These are phyloP conservation scores for Pichia nanzhaoensis DNA, from an alignment of 805 yeast species.

Conservation along the genomic window DNA sequence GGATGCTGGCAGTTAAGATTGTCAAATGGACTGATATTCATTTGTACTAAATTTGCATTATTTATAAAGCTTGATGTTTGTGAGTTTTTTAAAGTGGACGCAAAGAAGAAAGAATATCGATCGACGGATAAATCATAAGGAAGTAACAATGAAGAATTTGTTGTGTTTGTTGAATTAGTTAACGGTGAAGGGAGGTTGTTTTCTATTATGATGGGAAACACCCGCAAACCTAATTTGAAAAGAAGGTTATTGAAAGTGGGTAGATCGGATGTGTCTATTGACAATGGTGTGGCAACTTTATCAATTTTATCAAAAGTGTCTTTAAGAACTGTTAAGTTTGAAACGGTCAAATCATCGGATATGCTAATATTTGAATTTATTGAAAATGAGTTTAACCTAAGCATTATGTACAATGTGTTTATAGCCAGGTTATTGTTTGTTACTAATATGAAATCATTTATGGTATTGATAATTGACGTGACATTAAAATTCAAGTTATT, in stretches of 20 bases:
- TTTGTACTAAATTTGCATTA: background rate
- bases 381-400: slow-evolving; percentile 29
- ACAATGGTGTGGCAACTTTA: slow-evolving; percentile 6
- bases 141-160: no score
- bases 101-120: slow-evolving; percentile 3
- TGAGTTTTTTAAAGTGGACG: background rate
- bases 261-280: background rate
- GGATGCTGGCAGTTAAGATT: background rate
- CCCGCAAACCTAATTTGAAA: slow-evolving; percentile 29
- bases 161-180: background rate
- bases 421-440: slow-evolving; percentile 44
- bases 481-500: slow-evolving; percentile 18
- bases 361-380: slow-evolving; percentile 2
- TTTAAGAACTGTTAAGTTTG: slow-evolving; percentile 12
- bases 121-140: slow-evolving; percentile 24
- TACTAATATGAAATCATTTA: slow-evolving; percentile 31
- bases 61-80: background rate
- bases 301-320: background rate
- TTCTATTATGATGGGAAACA: slow-evolving; percentile 32
- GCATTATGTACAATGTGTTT: slow-evolving; percentile 35
- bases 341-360: background rate
- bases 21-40: background rate
- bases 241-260: slow-evolving; percentile 25
- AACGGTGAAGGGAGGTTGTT: slow-evolving; percentile 25
- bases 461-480: slow-evolving; percentile 20